Conservation (phyloP, 108 stramenopile species). For the Stephanodiscus triporus region DNA sequence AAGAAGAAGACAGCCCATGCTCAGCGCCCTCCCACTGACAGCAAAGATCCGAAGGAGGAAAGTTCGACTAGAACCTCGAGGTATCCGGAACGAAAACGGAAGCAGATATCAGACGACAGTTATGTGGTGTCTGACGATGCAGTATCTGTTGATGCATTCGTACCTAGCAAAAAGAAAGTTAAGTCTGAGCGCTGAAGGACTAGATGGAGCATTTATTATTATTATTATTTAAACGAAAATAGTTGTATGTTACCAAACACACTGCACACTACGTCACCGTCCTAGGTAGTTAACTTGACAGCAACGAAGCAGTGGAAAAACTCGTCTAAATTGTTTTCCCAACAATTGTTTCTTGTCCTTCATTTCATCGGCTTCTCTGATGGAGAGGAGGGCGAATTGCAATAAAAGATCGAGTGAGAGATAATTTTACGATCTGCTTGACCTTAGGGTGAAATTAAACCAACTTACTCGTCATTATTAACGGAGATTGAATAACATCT, state of each 20-base stretch:
- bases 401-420: too few relatives aligned
- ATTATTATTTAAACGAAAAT: too few relatives aligned
- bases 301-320: too few relatives aligned
- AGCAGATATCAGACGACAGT: slow-evolving; percentile 13
- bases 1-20: slow-evolving; percentile 8
- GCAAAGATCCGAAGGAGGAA: slow-evolving; percentile 1
- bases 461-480: not conserved
- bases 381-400: too few relatives aligned
- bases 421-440: too few relatives aligned
- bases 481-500: not conserved
- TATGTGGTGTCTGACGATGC: slow-evolving; percentile 36
- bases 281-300: too few relatives aligned
- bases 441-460: too few relatives aligned
- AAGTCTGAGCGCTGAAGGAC: slow-evolving; percentile 6
- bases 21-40: not conserved
- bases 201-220: not conserved
- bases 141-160: slow-evolving; percentile 20
- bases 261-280: not conserved
- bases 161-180: slow-evolving; percentile 21
- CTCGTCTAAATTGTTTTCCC: too few relatives aligned
- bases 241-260: too few relatives aligned
- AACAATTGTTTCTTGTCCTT: too few relatives aligned
- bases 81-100: slow-evolving; percentile 17
- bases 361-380: too few relatives aligned
- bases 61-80: slow-evolving; percentile 6